Conservation (phyloP, 306 rosid genomes). For the Lathyrus sativus region DNA sequence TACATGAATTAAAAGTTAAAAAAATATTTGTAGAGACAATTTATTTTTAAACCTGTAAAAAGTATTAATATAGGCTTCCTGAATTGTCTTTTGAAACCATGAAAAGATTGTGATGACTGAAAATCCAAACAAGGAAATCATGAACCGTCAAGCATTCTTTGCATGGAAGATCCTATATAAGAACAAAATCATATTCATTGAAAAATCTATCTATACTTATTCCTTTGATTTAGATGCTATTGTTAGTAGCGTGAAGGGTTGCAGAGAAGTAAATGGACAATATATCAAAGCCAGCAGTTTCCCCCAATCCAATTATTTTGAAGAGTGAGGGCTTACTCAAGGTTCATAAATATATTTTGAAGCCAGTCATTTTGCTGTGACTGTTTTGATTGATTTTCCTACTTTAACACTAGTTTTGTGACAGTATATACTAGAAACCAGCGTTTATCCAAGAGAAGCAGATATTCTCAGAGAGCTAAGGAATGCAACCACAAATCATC, state of each 20-base stretch:
- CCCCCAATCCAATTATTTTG: slow-evolving; percentile 20
- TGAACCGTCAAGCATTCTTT: slow-evolving; percentile 1
- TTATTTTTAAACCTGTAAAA: too few relatives aligned
- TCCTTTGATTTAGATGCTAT: not conserved
- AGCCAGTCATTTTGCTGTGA: not conserved
- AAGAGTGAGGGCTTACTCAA: slow-evolving; percentile 35
- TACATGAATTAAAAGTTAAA: too few relatives aligned
- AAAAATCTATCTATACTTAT: not conserved
- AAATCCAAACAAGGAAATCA: slow-evolving; percentile 2
- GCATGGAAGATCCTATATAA: slow-evolving; percentile 3
- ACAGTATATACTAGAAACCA: slow-evolving; percentile 47
- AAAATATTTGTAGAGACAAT: too few relatives aligned
- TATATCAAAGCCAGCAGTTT: not conserved
- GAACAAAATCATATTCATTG: not conserved
- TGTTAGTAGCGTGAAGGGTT: not conserved
- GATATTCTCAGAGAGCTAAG: slow-evolving; percentile 47
- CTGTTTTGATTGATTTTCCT: not conserved
- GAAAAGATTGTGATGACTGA: not conserved
- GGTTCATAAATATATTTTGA: slow-evolving; percentile 6
- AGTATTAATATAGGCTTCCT: too few relatives aligned
- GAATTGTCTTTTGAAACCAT: not conserved
- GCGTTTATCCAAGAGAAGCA: slow-evolving; percentile 44
- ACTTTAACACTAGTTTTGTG: slow-evolving; percentile 5
- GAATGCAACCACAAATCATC: slow-evolving; percentile 34
- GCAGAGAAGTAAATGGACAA: slow-evolving; percentile 31